Percentiles rank a stretch among this genome's conserved stretches.
Conservation (phyloP, 1,284 basidiomycete genomes). For the Fomitiporia mediterranea region DNA sequence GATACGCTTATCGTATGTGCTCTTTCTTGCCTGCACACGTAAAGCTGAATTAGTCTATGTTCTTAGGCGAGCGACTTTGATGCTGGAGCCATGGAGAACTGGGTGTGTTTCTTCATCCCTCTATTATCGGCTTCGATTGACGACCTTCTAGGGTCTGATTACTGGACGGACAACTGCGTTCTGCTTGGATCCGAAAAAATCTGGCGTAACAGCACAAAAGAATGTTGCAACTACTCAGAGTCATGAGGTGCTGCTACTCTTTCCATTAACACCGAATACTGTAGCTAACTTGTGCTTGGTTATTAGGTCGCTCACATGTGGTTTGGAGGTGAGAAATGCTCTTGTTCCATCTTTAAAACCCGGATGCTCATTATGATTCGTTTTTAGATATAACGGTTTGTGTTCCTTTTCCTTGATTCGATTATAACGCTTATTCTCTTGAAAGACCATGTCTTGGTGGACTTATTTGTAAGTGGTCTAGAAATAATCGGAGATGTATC, state of each 20-base stretch:
- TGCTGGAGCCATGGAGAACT: constrained; percentile 94
- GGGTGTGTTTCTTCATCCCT: constrained; percentile 38
- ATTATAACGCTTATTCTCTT: constrained; percentile 35
- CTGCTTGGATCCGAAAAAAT: constrained; percentile 76
- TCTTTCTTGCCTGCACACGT: not conserved
- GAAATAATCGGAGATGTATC: too few relatives aligned
- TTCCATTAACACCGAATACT: not conserved
- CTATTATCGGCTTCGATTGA: not conserved
- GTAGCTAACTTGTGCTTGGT: not conserved
- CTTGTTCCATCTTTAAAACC: not conserved
- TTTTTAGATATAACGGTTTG: constrained; percentile 33
- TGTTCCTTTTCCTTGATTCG: constrained; percentile 61
- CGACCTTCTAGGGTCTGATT: constrained; percentile 64
- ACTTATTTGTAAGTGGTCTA: constrained; percentile 53
- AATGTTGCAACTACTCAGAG: constrained; percentile 74
- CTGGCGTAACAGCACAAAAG: constrained; percentile 76
- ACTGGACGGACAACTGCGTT: constrained; percentile 85
- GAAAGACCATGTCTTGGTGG: constrained; percentile 94
- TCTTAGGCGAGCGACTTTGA: constrained; percentile 79
- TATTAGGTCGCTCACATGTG: constrained; percentile 65
- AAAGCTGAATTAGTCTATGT: not conserved
- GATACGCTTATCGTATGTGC: constrained; percentile 74
- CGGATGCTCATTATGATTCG: not conserved
- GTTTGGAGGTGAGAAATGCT: constrained; percentile 38
- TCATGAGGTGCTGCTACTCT: constrained; percentile 60